These are phyloP conservation scores for Aspergillus fumigatiaffinis DNA, from an alignment of 2,329 filamentous ascomycete species.

Conservation along the genomic window DNA sequence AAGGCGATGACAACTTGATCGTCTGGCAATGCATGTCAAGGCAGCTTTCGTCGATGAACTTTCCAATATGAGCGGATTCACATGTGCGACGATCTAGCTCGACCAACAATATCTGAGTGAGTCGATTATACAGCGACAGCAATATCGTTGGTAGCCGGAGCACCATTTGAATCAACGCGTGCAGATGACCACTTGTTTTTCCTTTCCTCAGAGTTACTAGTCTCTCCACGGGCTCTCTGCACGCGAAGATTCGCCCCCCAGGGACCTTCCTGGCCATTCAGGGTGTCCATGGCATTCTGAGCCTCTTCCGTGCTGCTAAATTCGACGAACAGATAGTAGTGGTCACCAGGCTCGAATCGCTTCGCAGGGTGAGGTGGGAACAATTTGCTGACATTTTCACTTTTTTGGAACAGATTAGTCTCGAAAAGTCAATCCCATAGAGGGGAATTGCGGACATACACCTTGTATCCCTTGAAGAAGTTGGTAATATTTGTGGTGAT, in stretches of 20 bases:
- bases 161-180: slow-evolving; percentile 3
- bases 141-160: slow-evolving; percentile 3
- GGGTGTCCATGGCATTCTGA: slow-evolving; percentile 45
- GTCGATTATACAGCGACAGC: slow-evolving; percentile 5
- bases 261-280: slow-evolving; percentile 39
- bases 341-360: slow-evolving; percentile 49
- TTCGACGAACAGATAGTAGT: slow-evolving; percentile 66
- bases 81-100: background rate
- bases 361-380: slow-evolving; percentile 59
- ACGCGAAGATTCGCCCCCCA: slow-evolving; percentile 40
- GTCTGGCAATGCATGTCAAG: background rate
- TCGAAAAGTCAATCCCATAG: background rate
- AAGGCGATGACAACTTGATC: background rate
- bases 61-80: background rate
- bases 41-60: background rate
- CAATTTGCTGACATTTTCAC: slow-evolving; percentile 47
- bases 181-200: slow-evolving; percentile 18
- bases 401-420: slow-evolving; percentile 13
- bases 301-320: slow-evolving; percentile 55
- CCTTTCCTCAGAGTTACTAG: slow-evolving; percentile 27
- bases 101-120: background rate
- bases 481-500: slow-evolving; percentile 41
- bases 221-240: slow-evolving; percentile 38
- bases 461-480: slow-evolving; percentile 44
- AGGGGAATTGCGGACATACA: slow-evolving; percentile 27